Evolutionary conservation across 2,329 filamentous ascomycete genomes (phyloP).

Genomic region (Neofusicoccum laricinum): DNA sequence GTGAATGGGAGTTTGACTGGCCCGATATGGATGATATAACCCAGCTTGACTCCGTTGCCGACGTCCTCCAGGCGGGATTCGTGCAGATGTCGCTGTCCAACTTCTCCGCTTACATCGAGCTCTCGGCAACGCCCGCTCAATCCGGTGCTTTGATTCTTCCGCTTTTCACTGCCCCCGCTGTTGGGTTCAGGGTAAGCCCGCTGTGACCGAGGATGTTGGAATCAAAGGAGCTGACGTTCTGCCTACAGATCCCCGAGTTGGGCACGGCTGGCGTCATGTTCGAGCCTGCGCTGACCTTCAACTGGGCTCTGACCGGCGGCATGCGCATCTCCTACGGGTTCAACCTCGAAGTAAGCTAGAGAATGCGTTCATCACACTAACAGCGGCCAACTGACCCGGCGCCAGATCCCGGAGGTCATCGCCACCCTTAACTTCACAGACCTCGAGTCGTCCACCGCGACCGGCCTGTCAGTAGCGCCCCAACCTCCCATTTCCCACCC

Average conservation of each 20-base stretch:
- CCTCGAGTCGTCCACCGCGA: slow-evolving; percentile 1
- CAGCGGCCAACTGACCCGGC: background rate
- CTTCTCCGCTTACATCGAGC: slow-evolving; percentile 33
- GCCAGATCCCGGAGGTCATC: background rate
- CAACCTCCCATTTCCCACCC: background rate
- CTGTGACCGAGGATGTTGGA: background rate
- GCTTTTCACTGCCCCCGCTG: slow-evolving; percentile 27
- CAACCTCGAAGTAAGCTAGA: slow-evolving; percentile 27
- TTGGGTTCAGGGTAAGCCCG: slow-evolving; percentile 24
- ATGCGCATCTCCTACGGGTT: slow-evolving; percentile 37
- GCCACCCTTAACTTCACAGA: slow-evolving; percentile 6
- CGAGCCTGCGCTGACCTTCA: slow-evolving; percentile 26
- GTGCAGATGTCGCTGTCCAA: slow-evolving; percentile 30
- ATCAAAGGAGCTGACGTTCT: background rate
- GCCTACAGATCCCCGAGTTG: slow-evolving; percentile 30
- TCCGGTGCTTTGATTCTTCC: slow-evolving; percentile 25
- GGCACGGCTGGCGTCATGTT: slow-evolving; percentile 36
- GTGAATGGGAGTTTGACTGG: slow-evolving; percentile 28
- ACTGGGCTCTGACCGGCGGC: slow-evolving; percentile 27
- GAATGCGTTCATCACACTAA: background rate
- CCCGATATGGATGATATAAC: slow-evolving; percentile 26
- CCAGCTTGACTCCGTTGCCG: slow-evolving; percentile 26
- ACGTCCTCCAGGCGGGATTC: slow-evolving; percentile 32
- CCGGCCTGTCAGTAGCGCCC: background rate
- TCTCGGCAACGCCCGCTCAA: slow-evolving; percentile 27